These are phyloP conservation scores for Verticillium klebahnii DNA, from an alignment of 2,329 filamentous ascomycete species.

Conservation along the genomic window DNA sequence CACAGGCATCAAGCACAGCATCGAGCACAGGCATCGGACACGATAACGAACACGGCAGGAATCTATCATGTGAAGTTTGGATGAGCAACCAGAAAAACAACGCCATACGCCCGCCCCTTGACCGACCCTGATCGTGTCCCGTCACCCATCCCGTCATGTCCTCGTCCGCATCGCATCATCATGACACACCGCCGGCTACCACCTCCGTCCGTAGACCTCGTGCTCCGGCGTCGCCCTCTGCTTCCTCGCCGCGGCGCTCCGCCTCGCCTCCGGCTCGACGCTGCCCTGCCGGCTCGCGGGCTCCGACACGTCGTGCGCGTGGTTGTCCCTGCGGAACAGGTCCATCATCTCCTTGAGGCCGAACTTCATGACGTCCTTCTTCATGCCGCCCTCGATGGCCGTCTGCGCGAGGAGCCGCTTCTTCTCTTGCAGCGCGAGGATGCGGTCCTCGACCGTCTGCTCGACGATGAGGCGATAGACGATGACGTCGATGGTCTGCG, in stretches of 20 bases:
- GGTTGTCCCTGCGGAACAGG: conserved; percentile 53
- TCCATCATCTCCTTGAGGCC: conserved; percentile 4
- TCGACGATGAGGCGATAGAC: conserved; percentile 92
- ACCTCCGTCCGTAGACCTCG: conserved; percentile 10
- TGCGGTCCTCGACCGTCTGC: conserved; percentile 86
- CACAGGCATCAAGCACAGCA: too few species aligned
- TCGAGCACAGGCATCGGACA: too few species aligned
- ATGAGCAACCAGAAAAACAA: neutral
- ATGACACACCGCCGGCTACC: conserved; percentile 1
- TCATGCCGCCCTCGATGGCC: conserved; percentile 78
- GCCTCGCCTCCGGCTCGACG: conserved; percentile 15
- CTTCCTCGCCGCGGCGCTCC: conserved; percentile 25
- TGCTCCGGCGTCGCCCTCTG: conserved; percentile 4
- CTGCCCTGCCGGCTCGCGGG: neutral
- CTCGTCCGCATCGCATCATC: neutral
- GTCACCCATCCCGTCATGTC: neutral
- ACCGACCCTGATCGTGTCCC: neutral
- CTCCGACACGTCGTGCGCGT: neutral
- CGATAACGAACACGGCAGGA: too few species aligned
- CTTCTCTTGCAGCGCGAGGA: conserved; percentile 89
- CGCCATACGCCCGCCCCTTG: neutral
- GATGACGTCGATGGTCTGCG: conserved; percentile 89
- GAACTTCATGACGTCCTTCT: conserved; percentile 18
- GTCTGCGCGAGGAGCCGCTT: conserved; percentile 89
- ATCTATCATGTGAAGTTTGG: too few species aligned